Base-by-base conservation (phyloP, 108 stramenopile genomes). In the Chaetoceros muelleri region DNA sequence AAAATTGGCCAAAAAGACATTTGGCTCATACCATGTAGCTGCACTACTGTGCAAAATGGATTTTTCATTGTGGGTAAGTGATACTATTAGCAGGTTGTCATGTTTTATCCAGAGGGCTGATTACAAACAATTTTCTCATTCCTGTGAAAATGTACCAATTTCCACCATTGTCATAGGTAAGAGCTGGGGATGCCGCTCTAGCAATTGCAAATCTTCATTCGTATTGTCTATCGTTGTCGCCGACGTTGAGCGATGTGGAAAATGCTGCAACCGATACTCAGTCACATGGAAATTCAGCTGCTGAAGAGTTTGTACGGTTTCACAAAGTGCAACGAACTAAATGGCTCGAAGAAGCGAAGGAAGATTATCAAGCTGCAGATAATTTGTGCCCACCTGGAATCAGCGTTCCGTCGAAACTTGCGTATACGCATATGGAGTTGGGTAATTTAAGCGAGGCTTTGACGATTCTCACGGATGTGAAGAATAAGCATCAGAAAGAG, bases 1-100 rank as follows among this genome's bases (percentile, higher is more conserved):
- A 23, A 76, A 75, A 44, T 53, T 91, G 29, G 90, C 90, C 19
- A 70, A 79, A 29, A 91, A 91, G 52, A 68, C 81, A 13, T 91
- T 83, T 71, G 90, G 81, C 7, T 78, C 83, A 18, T 77, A 81
- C 60, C 90, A 91, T 46, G 69, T 87, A 29, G 79, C 90, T 18
- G 81, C 90, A 22, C 65, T 87, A 44, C 57, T 91, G 18, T 82
- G 85, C 54, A 91, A 87, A 58, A 69, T 69, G 62, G 90, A 91
- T 61, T 91, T 63, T 53, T 62, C 65, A 3, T 57, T 91, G 1
- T 91, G 90, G 90, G 79, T 81, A 44, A 66, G n/a, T n/a, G n/a
- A n/a, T n/a, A n/a, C n/a, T n/a, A n/a, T n/a, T n/a, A n/a, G n/a
- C n/a, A n/a, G n/a, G n/a, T n/a, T n/a, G n/a, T n/a, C n/a, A n/a